A percentile compares a stretch with the other conserved stretches of the same genome.
Conservation (phyloP, 345 rosid genomes). For the Citrus mangshanensis region DNA sequence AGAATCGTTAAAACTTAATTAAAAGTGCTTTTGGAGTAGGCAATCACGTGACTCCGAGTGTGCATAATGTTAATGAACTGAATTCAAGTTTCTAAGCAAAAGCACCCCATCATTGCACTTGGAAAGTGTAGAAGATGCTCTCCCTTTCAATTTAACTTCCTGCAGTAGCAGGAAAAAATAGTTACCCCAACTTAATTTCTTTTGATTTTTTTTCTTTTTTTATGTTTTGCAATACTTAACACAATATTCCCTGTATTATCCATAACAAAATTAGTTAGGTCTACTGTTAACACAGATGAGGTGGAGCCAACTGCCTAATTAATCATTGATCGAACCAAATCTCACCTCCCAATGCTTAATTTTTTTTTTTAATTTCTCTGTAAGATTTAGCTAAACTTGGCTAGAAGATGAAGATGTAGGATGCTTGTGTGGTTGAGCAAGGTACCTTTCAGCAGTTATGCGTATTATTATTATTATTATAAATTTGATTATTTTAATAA, state of each 20-base stretch:
- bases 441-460: no score
- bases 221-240: not conserved
- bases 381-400: not conserved
- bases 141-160: not conserved
- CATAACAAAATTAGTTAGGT: not conserved
- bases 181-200: not conserved
- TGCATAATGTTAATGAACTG: slow-evolving; percentile 17
- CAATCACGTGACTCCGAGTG: slow-evolving; percentile 35
- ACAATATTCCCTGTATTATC: not conserved
- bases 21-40: slow-evolving; percentile 8
- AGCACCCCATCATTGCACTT: slow-evolving; percentile 6
- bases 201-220: not conserved
- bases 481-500: no score
- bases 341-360: not conserved
- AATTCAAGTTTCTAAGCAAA: slow-evolving; percentile 6
- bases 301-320: not conserved
- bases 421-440: no score
- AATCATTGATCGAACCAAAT: slow-evolving; percentile 1
- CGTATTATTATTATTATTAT: no score
- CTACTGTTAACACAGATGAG: not conserved
- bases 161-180: not conserved
- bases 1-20: slow-evolving; percentile 7
- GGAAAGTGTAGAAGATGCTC: not conserved
- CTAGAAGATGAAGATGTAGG: no score
- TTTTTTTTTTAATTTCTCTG: not conserved